Percentiles rank a stretch among this genome's conserved stretches.
phyloP scores from a whole-genome alignment of 257 asterid species.

The Plantago ovata region DNA sequence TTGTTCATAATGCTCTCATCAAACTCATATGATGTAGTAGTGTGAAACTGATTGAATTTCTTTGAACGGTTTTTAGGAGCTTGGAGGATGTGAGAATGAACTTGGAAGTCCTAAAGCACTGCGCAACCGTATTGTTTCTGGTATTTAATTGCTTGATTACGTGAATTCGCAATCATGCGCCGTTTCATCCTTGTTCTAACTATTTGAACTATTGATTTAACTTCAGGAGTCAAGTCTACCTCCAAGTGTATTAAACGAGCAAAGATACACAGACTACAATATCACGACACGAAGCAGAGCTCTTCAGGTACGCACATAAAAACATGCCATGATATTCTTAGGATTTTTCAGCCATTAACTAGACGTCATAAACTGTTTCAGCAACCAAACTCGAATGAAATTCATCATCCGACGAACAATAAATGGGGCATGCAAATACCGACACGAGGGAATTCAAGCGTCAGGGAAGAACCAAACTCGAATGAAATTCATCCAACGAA shows the following conservation, averaged over 20 bases:
- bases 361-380: slow-evolving; percentile 10
- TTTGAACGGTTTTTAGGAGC: slow-evolving; percentile 47
- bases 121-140: slow-evolving; percentile 89
- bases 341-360: neutral
- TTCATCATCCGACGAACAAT: slow-evolving; percentile 10
- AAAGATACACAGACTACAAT: slow-evolving; percentile 31
- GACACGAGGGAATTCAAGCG: slow-evolving; percentile 30
- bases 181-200: neutral
- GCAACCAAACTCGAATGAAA: slow-evolving; percentile 29
- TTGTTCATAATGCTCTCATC: neutral
- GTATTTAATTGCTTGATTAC: slow-evolving; percentile 25
- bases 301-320: slow-evolving; percentile 33
- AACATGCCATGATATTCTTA: neutral
- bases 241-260: slow-evolving; percentile 37
- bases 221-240: slow-evolving; percentile 80
- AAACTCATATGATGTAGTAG: neutral
- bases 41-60: neutral
- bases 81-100: slow-evolving; percentile 92
- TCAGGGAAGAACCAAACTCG: slow-evolving; percentile 41
- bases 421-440: slow-evolving; percentile 27
- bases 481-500: slow-evolving; percentile 12
- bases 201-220: neutral
- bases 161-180: neutral
- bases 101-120: slow-evolving; percentile 89
- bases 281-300: slow-evolving; percentile 81